These are phyloP conservation scores for Lentinula detonsa DNA, from an alignment of 768 basidiomycete species.

Conservation along the genomic window DNA sequence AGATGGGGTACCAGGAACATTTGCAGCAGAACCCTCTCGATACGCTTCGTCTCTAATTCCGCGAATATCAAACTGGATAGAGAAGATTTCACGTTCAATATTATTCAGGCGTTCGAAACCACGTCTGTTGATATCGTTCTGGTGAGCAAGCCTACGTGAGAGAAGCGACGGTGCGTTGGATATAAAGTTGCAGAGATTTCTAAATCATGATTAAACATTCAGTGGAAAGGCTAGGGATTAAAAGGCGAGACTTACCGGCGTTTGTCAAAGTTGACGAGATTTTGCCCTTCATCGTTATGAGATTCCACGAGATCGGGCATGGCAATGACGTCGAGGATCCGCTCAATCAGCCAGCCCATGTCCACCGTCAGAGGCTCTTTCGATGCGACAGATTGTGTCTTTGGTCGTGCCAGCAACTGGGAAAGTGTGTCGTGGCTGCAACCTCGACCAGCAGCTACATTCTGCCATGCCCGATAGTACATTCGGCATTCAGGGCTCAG, in stretches of 20 bases:
- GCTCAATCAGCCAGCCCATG: slow-evolving; percentile 79
- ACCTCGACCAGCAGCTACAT: slow-evolving; percentile 58
- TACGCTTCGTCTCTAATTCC: slow-evolving; percentile 71
- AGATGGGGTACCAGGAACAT: slow-evolving; percentile 35
- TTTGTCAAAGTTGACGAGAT: slow-evolving; percentile 77
- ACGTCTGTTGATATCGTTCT: slow-evolving; percentile 53
- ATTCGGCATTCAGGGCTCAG: slow-evolving; percentile 76
- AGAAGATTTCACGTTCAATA: slow-evolving; percentile 63
- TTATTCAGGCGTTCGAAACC: slow-evolving; percentile 74
- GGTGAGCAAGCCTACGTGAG: slow-evolving; percentile 35
- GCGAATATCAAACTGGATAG: slow-evolving; percentile 63
- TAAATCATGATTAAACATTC: slow-evolving; percentile 20
- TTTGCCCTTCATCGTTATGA: slow-evolving; percentile 43
- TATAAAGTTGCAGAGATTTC: slow-evolving; percentile 64
- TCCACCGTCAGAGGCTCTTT: slow-evolving; percentile 61
- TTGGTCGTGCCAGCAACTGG: slow-evolving; percentile 48
- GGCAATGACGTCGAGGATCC: slow-evolving; percentile 73
- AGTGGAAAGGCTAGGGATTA: slow-evolving; percentile 4
- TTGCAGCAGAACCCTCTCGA: slow-evolving; percentile 50
- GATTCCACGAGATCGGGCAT: slow-evolving; percentile 65
- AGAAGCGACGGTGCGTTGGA: slow-evolving; percentile 43
- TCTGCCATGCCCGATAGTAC: slow-evolving; percentile 74
- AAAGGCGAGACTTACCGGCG: slow-evolving; percentile 47
- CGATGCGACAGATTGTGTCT: slow-evolving; percentile 34
- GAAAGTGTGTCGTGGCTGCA: slow-evolving; percentile 55